A percentile compares a stretch with the other conserved stretches of the same genome.
phyloP scores from a whole-genome alignment of 2,329 filamentous ascomycete genomes.

The Alternaria incomplexa region DNA sequence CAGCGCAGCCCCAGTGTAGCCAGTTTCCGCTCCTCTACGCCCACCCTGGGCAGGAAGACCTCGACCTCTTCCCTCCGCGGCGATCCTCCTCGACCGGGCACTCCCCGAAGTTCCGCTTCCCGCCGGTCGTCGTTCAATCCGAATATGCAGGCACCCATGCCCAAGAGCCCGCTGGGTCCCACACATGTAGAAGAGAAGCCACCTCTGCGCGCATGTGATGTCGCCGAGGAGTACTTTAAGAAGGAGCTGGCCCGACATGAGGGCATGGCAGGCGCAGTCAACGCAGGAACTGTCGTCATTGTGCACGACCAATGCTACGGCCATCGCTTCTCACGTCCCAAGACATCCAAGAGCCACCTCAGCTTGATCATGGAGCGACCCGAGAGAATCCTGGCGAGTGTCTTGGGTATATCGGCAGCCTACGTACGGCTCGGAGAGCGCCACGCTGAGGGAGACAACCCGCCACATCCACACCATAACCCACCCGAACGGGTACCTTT shows the following conservation, averaged over 20 bases:
- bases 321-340: constrained; percentile 85
- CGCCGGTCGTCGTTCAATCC: constrained; percentile 55
- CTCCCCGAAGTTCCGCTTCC: constrained; percentile 45
- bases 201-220: constrained; percentile 58
- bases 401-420: constrained; percentile 81
- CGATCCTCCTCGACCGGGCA: constrained; percentile 37
- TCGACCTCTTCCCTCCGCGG: constrained; percentile 54
- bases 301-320: constrained; percentile 95
- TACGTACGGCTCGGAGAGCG: constrained; percentile 89
- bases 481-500: constrained; percentile 73
- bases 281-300: constrained; percentile 75
- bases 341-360: constrained; percentile 73
- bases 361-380: constrained; percentile 90
- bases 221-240: constrained; percentile 73
- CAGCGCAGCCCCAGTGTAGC: constrained; percentile 53
- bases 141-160: constrained; percentile 46
- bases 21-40: constrained; percentile 50
- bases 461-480: constrained; percentile 69
- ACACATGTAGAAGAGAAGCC: constrained; percentile 48
- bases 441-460: constrained; percentile 72
- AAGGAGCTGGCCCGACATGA: constrained; percentile 72
- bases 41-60: constrained; percentile 50
- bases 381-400: constrained; percentile 83
- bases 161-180: constrained; percentile 48
- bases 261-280: constrained; percentile 42